Conservation (phyloP, 805 yeast species). For the Wickerhamiella sorbophila region DNA sequence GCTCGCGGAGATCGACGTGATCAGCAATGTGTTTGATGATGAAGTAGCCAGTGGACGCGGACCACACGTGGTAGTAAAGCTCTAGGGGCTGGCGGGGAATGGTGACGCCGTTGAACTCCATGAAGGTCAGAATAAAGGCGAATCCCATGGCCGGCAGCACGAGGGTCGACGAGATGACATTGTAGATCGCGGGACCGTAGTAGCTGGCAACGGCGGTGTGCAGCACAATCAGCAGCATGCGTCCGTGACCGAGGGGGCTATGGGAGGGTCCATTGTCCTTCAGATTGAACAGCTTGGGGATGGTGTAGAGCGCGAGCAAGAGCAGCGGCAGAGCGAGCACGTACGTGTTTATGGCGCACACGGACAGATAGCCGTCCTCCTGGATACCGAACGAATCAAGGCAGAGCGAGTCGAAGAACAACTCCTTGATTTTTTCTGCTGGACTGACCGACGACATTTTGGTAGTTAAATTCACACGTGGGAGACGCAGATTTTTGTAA, state of each 20-base stretch:
- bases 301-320: slow-evolving; percentile 11
- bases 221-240: slow-evolving; percentile 11
- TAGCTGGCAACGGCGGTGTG: slow-evolving; percentile 9
- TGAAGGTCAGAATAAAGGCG: slow-evolving; percentile 14
- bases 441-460: neutral
- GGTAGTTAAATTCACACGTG: too few species aligned
- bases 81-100: slow-evolving; percentile 16
- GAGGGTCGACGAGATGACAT: slow-evolving; percentile 11
- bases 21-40: slow-evolving; percentile 12
- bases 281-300: slow-evolving; percentile 8
- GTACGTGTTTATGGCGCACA: slow-evolving; percentile 18
- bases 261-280: slow-evolving; percentile 10
- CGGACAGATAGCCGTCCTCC: slow-evolving; percentile 16
- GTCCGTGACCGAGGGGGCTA: slow-evolving; percentile 11
- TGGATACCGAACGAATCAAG: slow-evolving; percentile 12
- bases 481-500: too few species aligned
- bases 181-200: slow-evolving; percentile 15
- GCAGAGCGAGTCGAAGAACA: slow-evolving; percentile 14
- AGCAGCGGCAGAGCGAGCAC: slow-evolving; percentile 14
- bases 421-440: slow-evolving; percentile 1
- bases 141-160: slow-evolving; percentile 10
- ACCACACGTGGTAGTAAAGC: slow-evolving; percentile 15
- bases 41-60: slow-evolving; percentile 17
- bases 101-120: slow-evolving; percentile 18
- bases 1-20: slow-evolving; percentile 3